Conservation (phyloP, 2,329 filamentous ascomycete genomes). For the Alternaria gaisen region DNA sequence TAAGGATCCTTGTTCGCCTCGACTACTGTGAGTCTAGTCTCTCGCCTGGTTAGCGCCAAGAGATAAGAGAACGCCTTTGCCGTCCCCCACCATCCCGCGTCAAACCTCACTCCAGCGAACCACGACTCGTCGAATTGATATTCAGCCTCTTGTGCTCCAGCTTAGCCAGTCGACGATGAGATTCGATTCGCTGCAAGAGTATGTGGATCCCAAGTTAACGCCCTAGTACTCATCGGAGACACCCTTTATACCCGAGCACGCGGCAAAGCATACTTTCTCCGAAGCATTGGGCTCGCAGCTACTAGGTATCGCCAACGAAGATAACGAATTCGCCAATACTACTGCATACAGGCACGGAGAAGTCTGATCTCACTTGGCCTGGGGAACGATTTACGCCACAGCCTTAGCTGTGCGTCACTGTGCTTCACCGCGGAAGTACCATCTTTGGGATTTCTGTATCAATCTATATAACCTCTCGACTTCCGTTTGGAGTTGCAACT, state of each 20-base stretch:
- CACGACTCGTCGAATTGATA: slow-evolving; percentile 24
- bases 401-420: slow-evolving; percentile 38
- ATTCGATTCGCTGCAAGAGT: slow-evolving; percentile 17
- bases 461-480: slow-evolving; percentile 37
- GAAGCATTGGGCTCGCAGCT: slow-evolving; percentile 17
- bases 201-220: slow-evolving; percentile 18
- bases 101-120: slow-evolving; percentile 27
- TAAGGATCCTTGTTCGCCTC: slow-evolving; percentile 38
- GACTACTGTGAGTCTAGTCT: slow-evolving; percentile 27
- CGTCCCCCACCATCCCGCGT: slow-evolving; percentile 46
- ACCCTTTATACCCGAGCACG: slow-evolving; percentile 13
- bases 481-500: slow-evolving; percentile 22
- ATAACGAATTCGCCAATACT: slow-evolving; percentile 40
- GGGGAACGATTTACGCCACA: slow-evolving; percentile 28
- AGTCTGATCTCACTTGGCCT: slow-evolving; percentile 35
- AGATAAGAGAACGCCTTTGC: slow-evolving; percentile 49
- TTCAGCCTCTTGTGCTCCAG: slow-evolving; percentile 22
- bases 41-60: slow-evolving; percentile 37
- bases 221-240: slow-evolving; percentile 32
- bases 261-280: slow-evolving; percentile 29
- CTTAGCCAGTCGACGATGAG: slow-evolving; percentile 15
- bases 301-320: slow-evolving; percentile 25
- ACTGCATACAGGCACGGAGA: slow-evolving; percentile 29
- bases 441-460: slow-evolving; percentile 24
- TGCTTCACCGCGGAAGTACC: slow-evolving; percentile 49